Percentiles rank a stretch among this genome's conserved stretches.
Evolutionary conservation across 192 early-diverging fungal species (phyloP).

Genomic region (Coemansia sp.): DNA sequence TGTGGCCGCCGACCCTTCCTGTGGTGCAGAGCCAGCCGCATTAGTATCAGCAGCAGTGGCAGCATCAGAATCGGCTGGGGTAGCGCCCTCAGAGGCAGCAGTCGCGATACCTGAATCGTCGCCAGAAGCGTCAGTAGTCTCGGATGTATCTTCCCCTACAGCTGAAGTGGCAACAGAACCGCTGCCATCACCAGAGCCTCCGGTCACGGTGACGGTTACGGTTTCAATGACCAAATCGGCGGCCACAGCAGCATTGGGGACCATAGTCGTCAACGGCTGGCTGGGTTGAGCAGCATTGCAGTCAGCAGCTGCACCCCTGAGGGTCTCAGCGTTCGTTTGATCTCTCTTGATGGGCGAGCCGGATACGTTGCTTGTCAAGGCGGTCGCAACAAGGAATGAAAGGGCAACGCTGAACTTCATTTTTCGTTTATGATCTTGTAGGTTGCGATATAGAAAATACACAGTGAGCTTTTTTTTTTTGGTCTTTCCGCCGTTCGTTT

Average conservation of each 20-base stretch:
- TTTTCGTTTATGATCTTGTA: not conserved
- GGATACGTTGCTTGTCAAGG: slow-evolving; percentile 9
- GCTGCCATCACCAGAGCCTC: not conserved
- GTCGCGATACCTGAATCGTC: too few relatives aligned
- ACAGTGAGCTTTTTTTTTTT: not conserved
- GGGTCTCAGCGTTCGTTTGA: not conserved
- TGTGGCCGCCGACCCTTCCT: not conserved
- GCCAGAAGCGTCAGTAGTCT: not conserved
- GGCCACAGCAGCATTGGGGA: not conserved
- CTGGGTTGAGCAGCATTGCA: not conserved
- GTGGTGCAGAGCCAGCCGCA: not conserved
- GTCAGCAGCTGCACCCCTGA: slow-evolving; percentile 3
- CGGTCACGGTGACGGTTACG: slow-evolving; percentile 34
- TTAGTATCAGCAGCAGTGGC: slow-evolving; percentile 1
- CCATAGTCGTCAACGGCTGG: not conserved
- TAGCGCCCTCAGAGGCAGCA: too few relatives aligned
- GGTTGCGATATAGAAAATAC: not conserved
- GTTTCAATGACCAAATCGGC: slow-evolving; percentile 23
- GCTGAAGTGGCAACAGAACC: not conserved
- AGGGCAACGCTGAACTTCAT: slow-evolving; percentile 30
- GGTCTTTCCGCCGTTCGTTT: too few relatives aligned
- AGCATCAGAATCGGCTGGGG: not conserved
- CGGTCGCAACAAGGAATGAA: slow-evolving; percentile 14
- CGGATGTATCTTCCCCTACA: not conserved
- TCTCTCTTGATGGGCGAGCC: slow-evolving; percentile 5